A percentile compares a stretch with the other conserved stretches of the same genome.
phyloP scores from a whole-genome alignment of 345 rosid genomes.

The Cochlearia excelsa region DNA sequence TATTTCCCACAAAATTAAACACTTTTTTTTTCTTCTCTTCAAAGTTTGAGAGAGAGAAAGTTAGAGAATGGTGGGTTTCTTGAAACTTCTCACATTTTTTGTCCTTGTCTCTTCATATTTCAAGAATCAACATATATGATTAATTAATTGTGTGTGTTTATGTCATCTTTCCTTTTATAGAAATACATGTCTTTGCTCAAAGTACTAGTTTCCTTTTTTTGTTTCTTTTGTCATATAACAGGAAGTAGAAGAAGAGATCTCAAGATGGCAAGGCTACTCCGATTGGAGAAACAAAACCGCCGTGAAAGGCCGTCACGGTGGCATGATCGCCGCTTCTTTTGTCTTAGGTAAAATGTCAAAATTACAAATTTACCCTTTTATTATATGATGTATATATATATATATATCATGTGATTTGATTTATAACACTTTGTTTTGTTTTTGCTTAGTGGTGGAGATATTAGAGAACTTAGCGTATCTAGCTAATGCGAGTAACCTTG shows the following conservation, averaged over 20 bases:
- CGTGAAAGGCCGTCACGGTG: conserved; percentile 62
- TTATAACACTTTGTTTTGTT: not conserved
- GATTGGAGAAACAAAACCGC: conserved; percentile 71
- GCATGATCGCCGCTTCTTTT: conserved; percentile 72
- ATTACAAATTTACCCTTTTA: conserved; percentile 17
- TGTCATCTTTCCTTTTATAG: conserved; percentile 15
- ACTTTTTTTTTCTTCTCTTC: conserved; percentile 14
- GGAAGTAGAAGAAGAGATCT: conserved; percentile 47
- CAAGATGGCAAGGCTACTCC: conserved; percentile 75
- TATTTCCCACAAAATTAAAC: conserved; percentile 8
- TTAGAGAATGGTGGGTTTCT: conserved; percentile 60
- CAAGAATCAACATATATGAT: conserved; percentile 21
- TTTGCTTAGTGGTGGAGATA: conserved; percentile 61
- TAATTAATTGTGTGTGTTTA: not conserved
- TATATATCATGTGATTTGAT: conserved; percentile 25
- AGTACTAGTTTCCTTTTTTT: conserved; percentile 2
- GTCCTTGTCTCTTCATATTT: not conserved
- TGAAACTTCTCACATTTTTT: conserved; percentile 30
- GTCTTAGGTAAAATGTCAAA: conserved; percentile 46
- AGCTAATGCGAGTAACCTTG: conserved; percentile 84
- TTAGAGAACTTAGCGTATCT: conserved; percentile 83
- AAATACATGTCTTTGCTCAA: conserved; percentile 16
- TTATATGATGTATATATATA: conserved; percentile 5
- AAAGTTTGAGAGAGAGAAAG: conserved; percentile 40
- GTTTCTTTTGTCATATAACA: conserved; percentile 24